Base-by-base conservation (phyloP, 805 yeast genomes). In the Sporopachydermia lactativora region DNA sequence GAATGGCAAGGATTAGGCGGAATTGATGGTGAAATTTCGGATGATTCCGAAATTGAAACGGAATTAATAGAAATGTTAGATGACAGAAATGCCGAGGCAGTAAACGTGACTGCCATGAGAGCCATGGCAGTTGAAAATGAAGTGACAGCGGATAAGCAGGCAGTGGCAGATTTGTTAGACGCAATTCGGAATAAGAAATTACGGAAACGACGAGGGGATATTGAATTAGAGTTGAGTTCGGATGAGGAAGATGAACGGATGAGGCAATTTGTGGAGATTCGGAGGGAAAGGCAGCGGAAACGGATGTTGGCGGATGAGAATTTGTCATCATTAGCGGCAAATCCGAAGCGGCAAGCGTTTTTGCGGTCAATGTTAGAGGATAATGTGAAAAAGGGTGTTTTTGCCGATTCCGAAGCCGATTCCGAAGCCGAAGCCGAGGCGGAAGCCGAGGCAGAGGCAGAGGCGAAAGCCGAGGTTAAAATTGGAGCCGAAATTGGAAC, bases 1-100 rank as follows among this genome's bases (percentile, higher is more conserved):
- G 94, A 83, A 61, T 83, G 85, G 82, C 71, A 71, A 39, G 94
- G 92, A 3, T 50, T 80, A 39, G 92, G 89, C 47, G 94, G 94
- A 44, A 63, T 52, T 4, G 88, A 80, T 48, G 81, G 77, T 3
- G 5, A 11, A 6, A 65, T 62, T 37, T 78, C 73, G 45, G 41
- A 52, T 1, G 68, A 73, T 14, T 78, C 70, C 45, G 73, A 63
- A 36, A 79, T 76, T 40, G 74, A 81, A 53, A 73, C 83, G 17
- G 94, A 82, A 45, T 82, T 81, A 52, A 92, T 81, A 57, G 67
- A 61, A 45, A 75, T 82, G 84, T 69, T 81, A 43, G 89, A 82
- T 57, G 85, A 82, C 62, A 65, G 68, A 18, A 67, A 77, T 37
- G 71, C 70, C 42, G 57, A 75, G 19, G 71, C 71, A 38, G 63